Evolutionary conservation across 1,284 basidiomycete genomes (phyloP).

Genomic region (Cryptococcus sp.): DNA sequence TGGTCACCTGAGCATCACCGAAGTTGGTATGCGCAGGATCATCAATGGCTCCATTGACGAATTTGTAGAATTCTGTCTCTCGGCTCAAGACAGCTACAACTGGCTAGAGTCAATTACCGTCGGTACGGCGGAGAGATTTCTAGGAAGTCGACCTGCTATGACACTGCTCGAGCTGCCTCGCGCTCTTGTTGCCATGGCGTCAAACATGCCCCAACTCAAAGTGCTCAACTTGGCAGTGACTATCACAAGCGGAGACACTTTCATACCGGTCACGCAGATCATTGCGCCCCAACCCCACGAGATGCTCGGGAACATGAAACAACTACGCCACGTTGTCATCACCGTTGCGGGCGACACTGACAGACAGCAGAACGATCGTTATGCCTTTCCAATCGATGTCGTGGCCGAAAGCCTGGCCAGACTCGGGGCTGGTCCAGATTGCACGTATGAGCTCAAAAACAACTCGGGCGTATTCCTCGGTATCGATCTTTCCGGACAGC

Average conservation of each 20-base stretch:
- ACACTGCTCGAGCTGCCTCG: not conserved
- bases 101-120: not conserved
- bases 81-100: not conserved
- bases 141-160: not conserved
- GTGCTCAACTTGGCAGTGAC: not conserved
- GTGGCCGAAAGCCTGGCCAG: conserved; percentile 7
- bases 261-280: conserved; percentile 7
- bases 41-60: not conserved
- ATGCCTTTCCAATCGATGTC: conserved; percentile 9
- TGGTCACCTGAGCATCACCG: not conserved
- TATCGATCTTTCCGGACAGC: conserved; percentile 3
- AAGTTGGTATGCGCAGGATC: not conserved
- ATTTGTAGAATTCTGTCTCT: conserved; percentile 6
- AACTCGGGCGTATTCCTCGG: conserved; percentile 7
- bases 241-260: not conserved
- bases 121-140: not conserved
- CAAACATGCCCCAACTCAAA: not conserved
- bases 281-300: not conserved
- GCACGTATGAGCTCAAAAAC: conserved; percentile 11
- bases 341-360: too few species aligned
- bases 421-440: not conserved
- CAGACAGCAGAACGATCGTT: not conserved
- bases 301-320: not conserved
- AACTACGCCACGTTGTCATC: too few species aligned
- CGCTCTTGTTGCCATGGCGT: not conserved